These are phyloP conservation scores for Kalanchoe fedtschenkoi DNA, from an alignment of 164 flowering plant genomes.

Conservation along the genomic window DNA sequence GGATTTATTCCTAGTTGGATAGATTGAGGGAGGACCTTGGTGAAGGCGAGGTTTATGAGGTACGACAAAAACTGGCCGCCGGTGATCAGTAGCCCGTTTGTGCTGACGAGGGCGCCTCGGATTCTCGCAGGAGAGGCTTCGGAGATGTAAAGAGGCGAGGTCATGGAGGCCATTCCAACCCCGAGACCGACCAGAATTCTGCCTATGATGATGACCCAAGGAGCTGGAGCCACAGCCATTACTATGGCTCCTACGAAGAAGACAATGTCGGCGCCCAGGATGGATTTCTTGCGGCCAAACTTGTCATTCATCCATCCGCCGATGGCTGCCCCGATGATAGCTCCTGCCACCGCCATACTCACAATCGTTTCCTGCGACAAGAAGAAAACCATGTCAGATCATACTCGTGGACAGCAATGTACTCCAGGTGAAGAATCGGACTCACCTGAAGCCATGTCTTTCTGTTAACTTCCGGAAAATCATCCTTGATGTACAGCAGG, in stretches of 20 bases:
- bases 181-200: slow-evolving; percentile 75
- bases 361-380: slow-evolving; percentile 72
- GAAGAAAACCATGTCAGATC: neutral
- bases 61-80: slow-evolving; percentile 79
- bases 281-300: slow-evolving; percentile 49
- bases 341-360: slow-evolving; percentile 93
- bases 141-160: slow-evolving; percentile 77
- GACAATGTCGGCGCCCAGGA: slow-evolving; percentile 58
- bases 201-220: slow-evolving; percentile 53
- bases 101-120: slow-evolving; percentile 83
- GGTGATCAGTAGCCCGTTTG: slow-evolving; percentile 70
- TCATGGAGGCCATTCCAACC: slow-evolving; percentile 94
- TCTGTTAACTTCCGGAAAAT: slow-evolving; percentile 4
- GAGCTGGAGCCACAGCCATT: slow-evolving; percentile 65
- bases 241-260: slow-evolving; percentile 68
- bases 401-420: too few relatives aligned
- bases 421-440: neutral
- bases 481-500: slow-evolving; percentile 8
- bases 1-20: too few relatives aligned
- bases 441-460: slow-evolving; percentile 11
- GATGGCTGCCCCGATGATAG: slow-evolving; percentile 82
- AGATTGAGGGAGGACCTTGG: slow-evolving; percentile 37
- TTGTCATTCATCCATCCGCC: slow-evolving; percentile 78
- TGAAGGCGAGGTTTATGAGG: slow-evolving; percentile 64
- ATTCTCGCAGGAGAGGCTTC: slow-evolving; percentile 84